Evolutionary conservation across 2,329 filamentous ascomycete species (phyloP).

Genomic region (Pseudogymnoascus sp.): DNA sequence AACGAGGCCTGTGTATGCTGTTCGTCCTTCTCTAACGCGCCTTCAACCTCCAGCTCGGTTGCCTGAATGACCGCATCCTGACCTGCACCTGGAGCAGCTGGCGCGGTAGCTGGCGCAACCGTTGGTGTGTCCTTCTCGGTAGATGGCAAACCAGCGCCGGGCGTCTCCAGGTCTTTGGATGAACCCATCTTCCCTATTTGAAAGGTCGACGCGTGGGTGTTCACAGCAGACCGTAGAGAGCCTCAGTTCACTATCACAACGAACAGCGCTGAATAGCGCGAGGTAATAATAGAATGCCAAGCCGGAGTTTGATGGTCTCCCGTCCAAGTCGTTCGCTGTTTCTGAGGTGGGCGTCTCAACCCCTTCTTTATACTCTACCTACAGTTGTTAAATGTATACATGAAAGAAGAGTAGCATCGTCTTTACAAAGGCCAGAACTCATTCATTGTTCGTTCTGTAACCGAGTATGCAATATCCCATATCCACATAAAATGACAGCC

Average conservation of each 20-base stretch:
- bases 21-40: not conserved
- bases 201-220: not conserved
- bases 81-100: not conserved
- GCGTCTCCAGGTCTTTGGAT: not conserved
- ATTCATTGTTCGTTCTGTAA: not conserved
- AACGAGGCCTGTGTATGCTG: not conserved
- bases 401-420: not conserved
- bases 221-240: not conserved
- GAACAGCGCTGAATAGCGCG: not conserved
- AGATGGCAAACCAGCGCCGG: not conserved
- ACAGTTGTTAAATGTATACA: not conserved
- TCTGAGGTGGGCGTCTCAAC: not conserved
- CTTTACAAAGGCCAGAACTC: not conserved
- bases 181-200: conserved; percentile 1
- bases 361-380: not conserved
- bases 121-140: not conserved
- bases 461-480: not conserved
- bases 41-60: not conserved
- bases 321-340: not conserved
- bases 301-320: not conserved
- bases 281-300: not conserved
- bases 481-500: conserved; percentile 1
- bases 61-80: not conserved
- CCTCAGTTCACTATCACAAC: not conserved
- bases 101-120: not conserved